phyloP scores from a whole-genome alignment of 257 asterid species.

The Marsdenia floribunda region DNA sequence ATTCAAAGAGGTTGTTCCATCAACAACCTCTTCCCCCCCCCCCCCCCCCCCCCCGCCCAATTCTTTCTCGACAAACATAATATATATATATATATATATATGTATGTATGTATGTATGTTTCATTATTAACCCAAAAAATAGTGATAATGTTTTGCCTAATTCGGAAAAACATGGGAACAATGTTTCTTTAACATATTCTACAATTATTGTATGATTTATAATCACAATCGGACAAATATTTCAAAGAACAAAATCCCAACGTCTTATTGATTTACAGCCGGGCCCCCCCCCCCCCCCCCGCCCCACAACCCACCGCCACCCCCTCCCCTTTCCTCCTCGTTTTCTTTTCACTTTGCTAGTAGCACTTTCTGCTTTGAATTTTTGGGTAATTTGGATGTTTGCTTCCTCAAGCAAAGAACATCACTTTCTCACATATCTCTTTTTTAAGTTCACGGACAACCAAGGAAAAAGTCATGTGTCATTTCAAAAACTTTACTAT shows the following conservation, averaged over 20 bases:
- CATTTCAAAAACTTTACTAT: no score
- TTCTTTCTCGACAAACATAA: neutral
- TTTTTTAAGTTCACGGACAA: no score
- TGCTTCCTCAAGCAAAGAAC: neutral
- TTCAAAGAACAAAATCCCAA: neutral
- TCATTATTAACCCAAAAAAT: neutral
- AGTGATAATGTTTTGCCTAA: neutral
- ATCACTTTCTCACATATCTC: neutral
- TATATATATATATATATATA: no score
- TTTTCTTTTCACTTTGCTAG: neutral
- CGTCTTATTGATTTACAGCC: neutral
- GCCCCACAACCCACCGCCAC: neutral
- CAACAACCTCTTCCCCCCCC: neutral
- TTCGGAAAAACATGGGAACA: constrained; percentile 6
- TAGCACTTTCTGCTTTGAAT: neutral
- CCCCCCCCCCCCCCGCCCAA: neutral
- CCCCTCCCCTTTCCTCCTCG: no score
- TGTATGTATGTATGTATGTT: no score
- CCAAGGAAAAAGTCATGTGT: no score
- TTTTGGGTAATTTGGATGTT: constrained; percentile 2
- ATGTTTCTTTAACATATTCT: neutral
- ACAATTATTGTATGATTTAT: neutral
- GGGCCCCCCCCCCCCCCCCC: neutral
- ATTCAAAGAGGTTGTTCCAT: neutral
- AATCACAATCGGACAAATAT: constrained; percentile 9